phyloP scores from a whole-genome alignment of 371 early-diverging fungal species.

The Mortierella sp. region DNA sequence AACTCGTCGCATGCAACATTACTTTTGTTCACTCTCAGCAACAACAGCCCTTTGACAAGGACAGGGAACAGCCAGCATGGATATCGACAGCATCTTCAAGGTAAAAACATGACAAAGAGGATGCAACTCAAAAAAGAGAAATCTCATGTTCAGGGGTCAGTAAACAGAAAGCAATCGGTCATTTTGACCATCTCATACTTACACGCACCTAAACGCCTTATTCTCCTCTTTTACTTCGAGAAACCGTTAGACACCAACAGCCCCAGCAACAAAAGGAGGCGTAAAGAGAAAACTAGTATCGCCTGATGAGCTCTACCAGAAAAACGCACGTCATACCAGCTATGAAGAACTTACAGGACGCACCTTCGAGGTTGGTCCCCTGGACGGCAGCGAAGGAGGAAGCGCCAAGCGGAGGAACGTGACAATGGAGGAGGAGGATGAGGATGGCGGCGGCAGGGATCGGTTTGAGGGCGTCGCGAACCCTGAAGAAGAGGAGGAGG shows the following conservation, averaged over 20 bases:
- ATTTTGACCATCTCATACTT: background rate
- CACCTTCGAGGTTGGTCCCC: constrained; percentile 33
- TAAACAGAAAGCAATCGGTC: background rate
- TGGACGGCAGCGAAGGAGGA: constrained; percentile 20
- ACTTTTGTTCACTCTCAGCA: background rate
- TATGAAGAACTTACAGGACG: constrained; percentile 59
- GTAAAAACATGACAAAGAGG: constrained; percentile 40
- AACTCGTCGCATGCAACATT: background rate
- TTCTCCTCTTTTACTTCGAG: background rate
- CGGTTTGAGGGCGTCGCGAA: constrained; percentile 37
- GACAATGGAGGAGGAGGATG: constrained; percentile 64
- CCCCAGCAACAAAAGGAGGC: constrained; percentile 40
- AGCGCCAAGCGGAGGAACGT: constrained; percentile 42
- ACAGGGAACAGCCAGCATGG: constrained; percentile 61
- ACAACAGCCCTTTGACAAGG: background rate
- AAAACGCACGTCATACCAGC: constrained; percentile 49
- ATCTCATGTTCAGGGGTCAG: too few relatives aligned
- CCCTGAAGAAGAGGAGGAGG: constrained; percentile 73
- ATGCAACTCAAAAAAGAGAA: background rate
- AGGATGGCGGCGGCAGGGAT: constrained; percentile 34
- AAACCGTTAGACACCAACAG: constrained; percentile 38
- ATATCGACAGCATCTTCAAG: constrained; percentile 83
- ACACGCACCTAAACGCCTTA: background rate
- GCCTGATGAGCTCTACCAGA: constrained; percentile 51
- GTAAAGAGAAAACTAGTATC: constrained; percentile 44